Base-by-base conservation (phyloP, 352 stramenopile species). In the Phytopythium vexans region DNA sequence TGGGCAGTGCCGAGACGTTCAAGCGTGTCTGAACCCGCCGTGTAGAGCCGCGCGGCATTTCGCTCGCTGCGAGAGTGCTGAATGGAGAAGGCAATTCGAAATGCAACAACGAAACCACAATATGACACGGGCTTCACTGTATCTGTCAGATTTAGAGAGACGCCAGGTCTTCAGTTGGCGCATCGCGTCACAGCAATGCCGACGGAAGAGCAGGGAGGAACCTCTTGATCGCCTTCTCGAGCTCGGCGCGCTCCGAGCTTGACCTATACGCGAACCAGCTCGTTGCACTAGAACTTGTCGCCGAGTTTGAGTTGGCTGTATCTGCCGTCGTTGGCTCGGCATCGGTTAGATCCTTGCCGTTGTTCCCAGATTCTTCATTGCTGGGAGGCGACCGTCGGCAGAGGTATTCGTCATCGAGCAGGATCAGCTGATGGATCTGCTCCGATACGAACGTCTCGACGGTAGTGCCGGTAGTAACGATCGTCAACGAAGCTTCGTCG, bases 1-100 rank as follows among this genome's bases (percentile, higher is more conserved):
- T 92, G 62, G 84, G 82, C 60, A 82, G 78, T 54, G 72, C 80
- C 36, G 57, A 82, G 50, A 77, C 87, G 64, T 93, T 92, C 69
- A 90, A 91, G 77, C 82, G 86, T 58, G 72, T 93, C 56, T 91
- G 88, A 89, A 49, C 21, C 21, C 21, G 21, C 21, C 21, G 21
- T 27, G 21, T 27, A 27, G 21, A 27, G 21, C 21, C 21, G 21
- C 21, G 21, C 21, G 21, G 21, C 21, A 2, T 27, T 27, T 27
- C 21, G 21, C 21, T 27, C 21, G 21, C 21, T 27, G 21, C 21
- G 21, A 27, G 21, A 27, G 21, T 27, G 21, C 21, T 27, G 21
- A 27, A 27, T 27, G 21, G 21, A 27, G 21, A 27, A 27, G 21
- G 21, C 21, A 27, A 27, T 27, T 27, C 2, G 21, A 27, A 27